Evolutionary conservation across 345 rosid species (phyloP), one percentile per base, ranked within the genome.

Genomic region (Firmiana major): DNA sequence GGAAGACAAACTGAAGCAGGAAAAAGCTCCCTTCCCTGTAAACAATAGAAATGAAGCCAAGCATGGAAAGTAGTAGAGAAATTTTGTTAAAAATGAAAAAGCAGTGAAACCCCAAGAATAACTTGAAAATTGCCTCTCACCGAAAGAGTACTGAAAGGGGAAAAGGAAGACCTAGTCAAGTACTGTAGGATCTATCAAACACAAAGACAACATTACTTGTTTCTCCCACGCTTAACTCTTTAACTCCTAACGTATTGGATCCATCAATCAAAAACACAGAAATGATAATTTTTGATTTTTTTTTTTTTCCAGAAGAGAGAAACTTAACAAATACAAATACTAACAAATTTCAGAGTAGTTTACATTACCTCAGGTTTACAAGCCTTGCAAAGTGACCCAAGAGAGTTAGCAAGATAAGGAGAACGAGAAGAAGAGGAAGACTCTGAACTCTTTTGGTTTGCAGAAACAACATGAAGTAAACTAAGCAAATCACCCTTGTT

Each of bases 351-450:
- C 4, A 22, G 19, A 19, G 46, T 8, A 7, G 46, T 17, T 26
- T 51, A 8, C 12, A 22, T 17, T 86, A 93, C 99, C 99, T 94
- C 93, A 8, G 99, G 94, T 82, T 84, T 90, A 51, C 89, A 89
- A 77, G 97, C 97, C 81, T 91, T 94, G 88, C 98, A 96, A 60
- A 93, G 94, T 17, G 98, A 87, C 2, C 88, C 99, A 77, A 96
- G 97, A 6, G 93, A 87, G 51, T 83, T 90, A 63, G 88, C 94
- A 72, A 96, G 87, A 40, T 74, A 84, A 70, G 88, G 85, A 83
- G 91, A 68, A 77, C 81, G 75, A 64, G 84, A 51, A 71, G 76
- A 58, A 21, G 85, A 40, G 6, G 42, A 40, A 38, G 40, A 78
- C 1, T 75, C 81, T 13, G 87, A 83, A 83, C 69, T 11, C 1